Percentiles rank a stretch among this genome's conserved stretches.
Conservation (phyloP, 345 rosid genomes). For the Orychophragmus violaceus region DNA sequence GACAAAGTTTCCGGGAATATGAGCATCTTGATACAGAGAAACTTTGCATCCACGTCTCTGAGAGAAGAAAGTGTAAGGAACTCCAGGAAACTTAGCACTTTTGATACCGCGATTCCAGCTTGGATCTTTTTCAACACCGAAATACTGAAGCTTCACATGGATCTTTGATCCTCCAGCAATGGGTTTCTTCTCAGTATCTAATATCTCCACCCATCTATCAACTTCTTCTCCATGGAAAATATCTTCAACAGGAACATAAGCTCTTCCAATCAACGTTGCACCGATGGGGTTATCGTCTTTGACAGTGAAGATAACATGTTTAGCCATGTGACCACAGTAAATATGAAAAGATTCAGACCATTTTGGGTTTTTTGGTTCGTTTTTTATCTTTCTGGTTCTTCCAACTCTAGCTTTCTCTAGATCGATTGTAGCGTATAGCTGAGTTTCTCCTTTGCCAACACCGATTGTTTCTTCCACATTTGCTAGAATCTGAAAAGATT, state of each 20-base stretch:
- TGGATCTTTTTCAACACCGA: constrained; percentile 62
- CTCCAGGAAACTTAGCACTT: constrained; percentile 79
- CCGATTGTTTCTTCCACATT: constrained; percentile 77
- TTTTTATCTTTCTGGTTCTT: constrained; percentile 63
- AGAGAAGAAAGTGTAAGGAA: constrained; percentile 81
- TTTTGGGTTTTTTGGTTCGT: constrained; percentile 53
- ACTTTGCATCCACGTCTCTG: constrained; percentile 89
- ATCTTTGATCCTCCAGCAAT: constrained; percentile 58
- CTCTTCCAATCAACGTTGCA: constrained; percentile 87
- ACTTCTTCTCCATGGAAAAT: constrained; percentile 69
- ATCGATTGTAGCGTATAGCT: constrained; percentile 80
- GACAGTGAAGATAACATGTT: constrained; percentile 74
- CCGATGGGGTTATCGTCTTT: constrained; percentile 91
- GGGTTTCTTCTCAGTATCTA: constrained; percentile 64
- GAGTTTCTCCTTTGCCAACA: constrained; percentile 69
- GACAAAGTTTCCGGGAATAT: constrained; percentile 72
- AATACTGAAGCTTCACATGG: constrained; percentile 84
- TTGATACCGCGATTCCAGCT: constrained; percentile 61
- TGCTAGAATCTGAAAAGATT: constrained; percentile 45
- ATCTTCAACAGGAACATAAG: constrained; percentile 69
- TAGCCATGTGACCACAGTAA: constrained; percentile 85
- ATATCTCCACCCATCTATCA: constrained; percentile 79
- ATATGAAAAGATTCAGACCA: constrained; percentile 94
- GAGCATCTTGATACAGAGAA: constrained; percentile 93
- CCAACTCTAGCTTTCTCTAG: constrained; percentile 93